Evolutionary conservation across 768 basidiomycete species (phyloP).

Genomic region (Solioccasus polychromus): DNA sequence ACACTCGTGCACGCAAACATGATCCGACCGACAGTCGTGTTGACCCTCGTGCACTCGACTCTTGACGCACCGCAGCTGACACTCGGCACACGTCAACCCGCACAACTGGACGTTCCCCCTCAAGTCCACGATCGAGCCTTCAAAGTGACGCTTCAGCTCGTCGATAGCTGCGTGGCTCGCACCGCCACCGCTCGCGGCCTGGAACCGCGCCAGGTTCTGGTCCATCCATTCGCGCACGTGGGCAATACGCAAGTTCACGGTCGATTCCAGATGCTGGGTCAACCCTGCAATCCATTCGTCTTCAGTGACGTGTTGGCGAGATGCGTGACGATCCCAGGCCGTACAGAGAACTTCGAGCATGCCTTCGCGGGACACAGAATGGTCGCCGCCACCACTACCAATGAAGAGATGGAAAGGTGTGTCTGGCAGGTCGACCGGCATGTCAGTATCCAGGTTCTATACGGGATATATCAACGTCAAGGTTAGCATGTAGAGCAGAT

Average conservation of each 20-base stretch:
- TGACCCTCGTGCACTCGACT: conserved; percentile 41
- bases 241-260: conserved; percentile 42
- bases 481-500: accelerated
- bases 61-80: conserved; percentile 49
- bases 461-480: background rate
- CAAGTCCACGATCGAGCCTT: conserved; percentile 43
- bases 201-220: conserved; percentile 48
- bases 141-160: conserved; percentile 42
- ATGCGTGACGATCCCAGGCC: conserved; percentile 14
- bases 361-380: conserved; percentile 15
- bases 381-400: conserved; percentile 15
- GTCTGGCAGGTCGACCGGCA: conserved; percentile 37
- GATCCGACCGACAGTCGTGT: conserved; percentile 52
- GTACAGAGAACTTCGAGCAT: conserved; percentile 12
- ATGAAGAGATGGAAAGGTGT: conserved; percentile 37
- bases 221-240: conserved; percentile 53
- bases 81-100: conserved; percentile 42
- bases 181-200: conserved; percentile 9
- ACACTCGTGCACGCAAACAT: conserved; percentile 44
- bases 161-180: conserved; percentile 42
- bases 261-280: conserved; percentile 33
- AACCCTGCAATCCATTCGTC: conserved; percentile 41
- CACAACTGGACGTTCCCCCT: conserved; percentile 48
- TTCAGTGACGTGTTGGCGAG: conserved; percentile 20
- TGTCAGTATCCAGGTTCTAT: conserved; percentile 54